phyloP scores from a whole-genome alignment of 768 basidiomycete species.

The Kwoniella pini region DNA sequence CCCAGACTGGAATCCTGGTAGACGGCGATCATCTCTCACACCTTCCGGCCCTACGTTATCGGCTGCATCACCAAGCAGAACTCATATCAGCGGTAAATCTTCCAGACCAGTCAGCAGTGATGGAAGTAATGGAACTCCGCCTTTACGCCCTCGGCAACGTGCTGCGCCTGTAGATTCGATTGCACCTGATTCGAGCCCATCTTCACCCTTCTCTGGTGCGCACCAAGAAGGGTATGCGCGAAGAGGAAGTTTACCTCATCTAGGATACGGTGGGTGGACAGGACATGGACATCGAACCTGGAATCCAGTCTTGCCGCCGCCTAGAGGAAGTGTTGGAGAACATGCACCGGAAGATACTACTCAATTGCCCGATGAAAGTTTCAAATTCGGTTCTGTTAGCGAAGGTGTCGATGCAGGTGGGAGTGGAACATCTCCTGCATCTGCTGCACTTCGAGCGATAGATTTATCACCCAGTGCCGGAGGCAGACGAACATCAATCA shows the following conservation, averaged over 20 bases:
- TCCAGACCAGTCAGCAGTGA: slow-evolving; percentile 36
- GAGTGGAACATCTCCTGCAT: slow-evolving; percentile 21
- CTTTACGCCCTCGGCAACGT: background rate
- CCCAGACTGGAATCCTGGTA: slow-evolving; percentile 15
- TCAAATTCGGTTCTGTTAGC: slow-evolving; percentile 39
- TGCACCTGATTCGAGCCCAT: background rate
- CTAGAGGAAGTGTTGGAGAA: slow-evolving; percentile 39
- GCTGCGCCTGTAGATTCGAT: background rate
- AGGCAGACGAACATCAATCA: slow-evolving; percentile 18
- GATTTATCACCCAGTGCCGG: slow-evolving; percentile 26
- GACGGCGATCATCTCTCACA: slow-evolving; percentile 45
- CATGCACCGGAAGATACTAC: slow-evolving; percentile 9
- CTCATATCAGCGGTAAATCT: slow-evolving; percentile 29
- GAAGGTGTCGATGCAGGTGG: background rate
- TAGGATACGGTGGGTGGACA: slow-evolving; percentile 31
- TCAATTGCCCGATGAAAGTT: slow-evolving; percentile 22
- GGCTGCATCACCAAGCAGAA: slow-evolving; percentile 42
- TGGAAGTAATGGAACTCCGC: slow-evolving; percentile 12
- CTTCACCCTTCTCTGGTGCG: background rate
- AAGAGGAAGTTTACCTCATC: slow-evolving; percentile 43
- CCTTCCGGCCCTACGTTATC: slow-evolving; percentile 40
- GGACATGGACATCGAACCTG: slow-evolving; percentile 23
- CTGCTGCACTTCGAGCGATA: slow-evolving; percentile 25
- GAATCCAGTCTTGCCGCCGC: slow-evolving; percentile 40
- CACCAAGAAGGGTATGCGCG: slow-evolving; percentile 19